These are phyloP conservation scores for Heterobasidion occidentale DNA, from an alignment of 1,284 basidiomycete species.

Conservation along the genomic window DNA sequence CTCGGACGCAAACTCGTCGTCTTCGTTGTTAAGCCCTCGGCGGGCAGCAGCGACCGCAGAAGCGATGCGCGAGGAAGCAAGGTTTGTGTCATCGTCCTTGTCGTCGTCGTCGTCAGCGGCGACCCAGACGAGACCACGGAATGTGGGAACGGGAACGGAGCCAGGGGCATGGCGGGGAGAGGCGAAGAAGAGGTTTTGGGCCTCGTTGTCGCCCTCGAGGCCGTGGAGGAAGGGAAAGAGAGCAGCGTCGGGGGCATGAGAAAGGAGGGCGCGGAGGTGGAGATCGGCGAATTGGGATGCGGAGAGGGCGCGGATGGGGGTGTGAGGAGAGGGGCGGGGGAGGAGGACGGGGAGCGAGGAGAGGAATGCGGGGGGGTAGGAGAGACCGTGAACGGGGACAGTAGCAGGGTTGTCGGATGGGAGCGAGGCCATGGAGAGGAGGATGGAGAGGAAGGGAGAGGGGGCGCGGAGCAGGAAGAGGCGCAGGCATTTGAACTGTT, in stretches of 20 bases:
- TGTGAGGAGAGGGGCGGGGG: constrained; percentile 28
- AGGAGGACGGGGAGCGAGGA: constrained; percentile 29
- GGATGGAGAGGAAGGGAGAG: no score
- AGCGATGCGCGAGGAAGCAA: not conserved
- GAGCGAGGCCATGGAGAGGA: no score
- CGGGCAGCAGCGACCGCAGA: constrained; percentile 7
- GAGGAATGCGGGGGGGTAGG: constrained; percentile 32
- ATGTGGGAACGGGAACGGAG: constrained; percentile 21
- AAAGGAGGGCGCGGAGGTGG: constrained; percentile 52
- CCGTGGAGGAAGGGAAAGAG: constrained; percentile 83
- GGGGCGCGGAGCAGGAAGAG: no score
- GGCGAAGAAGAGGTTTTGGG: constrained; percentile 75
- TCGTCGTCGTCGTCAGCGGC: constrained; percentile 53
- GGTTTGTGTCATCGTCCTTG: constrained; percentile 2
- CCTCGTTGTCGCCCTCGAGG: constrained; percentile 69
- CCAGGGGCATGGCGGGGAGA: constrained; percentile 18
- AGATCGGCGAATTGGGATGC: constrained; percentile 50
- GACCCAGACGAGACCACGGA: constrained; percentile 69
- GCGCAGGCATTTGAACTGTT: no score
- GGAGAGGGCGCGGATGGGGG: constrained; percentile 43
- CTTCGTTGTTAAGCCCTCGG: constrained; percentile 15
- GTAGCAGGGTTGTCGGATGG: no score
- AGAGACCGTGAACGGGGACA: constrained; percentile 29
- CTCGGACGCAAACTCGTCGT: constrained; percentile 23
- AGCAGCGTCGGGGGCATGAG: constrained; percentile 67